Conservation (phyloP, 1,139 yeast genomes). For the Suhomyces chickasaworum region DNA sequence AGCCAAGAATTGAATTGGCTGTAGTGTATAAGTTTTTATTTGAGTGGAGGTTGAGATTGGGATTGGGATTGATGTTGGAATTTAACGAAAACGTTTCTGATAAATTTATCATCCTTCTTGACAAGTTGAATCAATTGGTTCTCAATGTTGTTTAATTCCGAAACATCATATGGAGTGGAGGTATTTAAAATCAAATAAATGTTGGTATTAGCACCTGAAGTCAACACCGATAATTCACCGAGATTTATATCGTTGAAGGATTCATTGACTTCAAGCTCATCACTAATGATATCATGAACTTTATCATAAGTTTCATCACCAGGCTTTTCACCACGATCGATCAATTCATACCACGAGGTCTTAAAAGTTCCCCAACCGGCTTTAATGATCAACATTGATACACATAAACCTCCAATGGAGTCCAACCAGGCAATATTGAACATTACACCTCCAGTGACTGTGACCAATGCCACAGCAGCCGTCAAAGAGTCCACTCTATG, state of each 20-base stretch:
- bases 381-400: constrained; percentile 74
- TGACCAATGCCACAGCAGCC: constrained; percentile 83
- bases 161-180: constrained; percentile 21
- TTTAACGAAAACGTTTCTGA: constrained; percentile 34
- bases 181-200: constrained; percentile 32
- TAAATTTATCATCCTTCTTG: constrained; percentile 35
- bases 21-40: neutral
- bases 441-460: constrained; percentile 83
- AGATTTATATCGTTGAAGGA: constrained; percentile 32
- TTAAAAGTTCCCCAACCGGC: constrained; percentile 82
- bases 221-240: constrained; percentile 54
- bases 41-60: no score
- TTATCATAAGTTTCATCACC: constrained; percentile 34
- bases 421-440: constrained; percentile 82
- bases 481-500: constrained; percentile 96
- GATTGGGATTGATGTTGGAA: constrained; percentile 21
- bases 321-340: constrained; percentile 56
- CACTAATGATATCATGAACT: constrained; percentile 24
- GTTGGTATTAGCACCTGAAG: constrained; percentile 71
- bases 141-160: constrained; percentile 34
- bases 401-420: constrained; percentile 86
- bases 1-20: neutral
- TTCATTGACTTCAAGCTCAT: constrained; percentile 22
- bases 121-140: constrained; percentile 26
- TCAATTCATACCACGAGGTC: constrained; percentile 70